These are phyloP conservation scores for Ascomycota sp. DNA, from an alignment of 2,329 filamentous ascomycete genomes.

Conservation along the genomic window DNA sequence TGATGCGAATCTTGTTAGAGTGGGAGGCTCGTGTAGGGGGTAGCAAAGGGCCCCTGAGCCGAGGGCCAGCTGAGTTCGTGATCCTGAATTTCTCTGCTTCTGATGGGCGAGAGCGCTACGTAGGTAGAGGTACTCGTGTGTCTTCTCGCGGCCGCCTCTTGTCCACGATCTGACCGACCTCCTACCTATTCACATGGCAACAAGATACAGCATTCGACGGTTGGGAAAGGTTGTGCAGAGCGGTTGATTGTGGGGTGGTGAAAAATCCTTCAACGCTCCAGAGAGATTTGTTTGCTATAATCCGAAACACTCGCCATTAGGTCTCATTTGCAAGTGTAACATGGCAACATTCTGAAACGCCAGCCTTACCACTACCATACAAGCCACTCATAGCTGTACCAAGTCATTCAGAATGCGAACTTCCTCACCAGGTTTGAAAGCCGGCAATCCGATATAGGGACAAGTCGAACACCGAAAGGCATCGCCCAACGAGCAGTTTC, in stretches of 20 bases:
- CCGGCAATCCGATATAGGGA: conserved; percentile 78
- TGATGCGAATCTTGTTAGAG: no score
- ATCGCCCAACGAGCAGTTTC: conserved; percentile 83
- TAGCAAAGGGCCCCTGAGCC: no score
- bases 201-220: neutral
- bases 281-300: no score
- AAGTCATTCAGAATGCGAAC: conserved; percentile 73
- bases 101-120: no score
- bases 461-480: conserved; percentile 57
- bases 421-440: conserved; percentile 94
- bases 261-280: neutral
- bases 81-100: no score
- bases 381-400: conserved; percentile 45
- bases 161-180: no score
- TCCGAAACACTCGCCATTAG: no score
- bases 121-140: no score
- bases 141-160: no score
- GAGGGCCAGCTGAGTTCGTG: no score
- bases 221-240: neutral
- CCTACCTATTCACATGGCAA: no score
- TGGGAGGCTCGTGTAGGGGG: no score
- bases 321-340: neutral
- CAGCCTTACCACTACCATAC: neutral
- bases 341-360: neutral
- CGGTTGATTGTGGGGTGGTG: neutral